A percentile compares a stretch with the other conserved stretches of the same genome.
These are phyloP conservation scores for Nemania sp. DNA, from an alignment of 2,329 filamentous ascomycete species.

Conservation along the genomic window DNA sequence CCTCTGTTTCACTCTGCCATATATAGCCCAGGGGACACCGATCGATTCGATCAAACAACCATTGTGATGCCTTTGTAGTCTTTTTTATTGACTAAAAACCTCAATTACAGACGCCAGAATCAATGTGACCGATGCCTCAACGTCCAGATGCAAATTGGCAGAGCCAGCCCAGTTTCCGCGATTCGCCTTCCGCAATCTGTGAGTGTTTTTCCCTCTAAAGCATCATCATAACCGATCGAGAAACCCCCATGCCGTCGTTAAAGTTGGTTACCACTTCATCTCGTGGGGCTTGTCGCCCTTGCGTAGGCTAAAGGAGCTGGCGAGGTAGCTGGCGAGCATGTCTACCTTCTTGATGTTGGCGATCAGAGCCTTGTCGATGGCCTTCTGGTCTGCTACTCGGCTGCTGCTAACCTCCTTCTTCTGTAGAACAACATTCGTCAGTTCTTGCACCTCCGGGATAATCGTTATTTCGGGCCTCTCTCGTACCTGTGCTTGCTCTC, in stretches of 20 bases:
- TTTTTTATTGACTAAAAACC: conserved; percentile 60
- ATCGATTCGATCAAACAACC: conserved; percentile 16
- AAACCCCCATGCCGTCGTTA: conserved; percentile 26
- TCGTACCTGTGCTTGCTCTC: conserved; percentile 94
- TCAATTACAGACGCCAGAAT: conserved; percentile 67
- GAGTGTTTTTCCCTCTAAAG: conserved; percentile 36
- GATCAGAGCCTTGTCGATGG: conserved; percentile 93
- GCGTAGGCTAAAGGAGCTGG: conserved; percentile 95
- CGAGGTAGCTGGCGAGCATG: conserved; percentile 90
- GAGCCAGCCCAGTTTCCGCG: conserved; percentile 57
- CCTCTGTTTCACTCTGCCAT: conserved; percentile 1
- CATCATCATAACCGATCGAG: conserved; percentile 33
- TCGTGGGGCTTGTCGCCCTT: conserved; percentile 99
- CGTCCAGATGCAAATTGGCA: conserved; percentile 68
- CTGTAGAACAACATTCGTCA: conserved; percentile 57
- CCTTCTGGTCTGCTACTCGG: conserved; percentile 97
- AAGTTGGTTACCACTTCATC: conserved; percentile 88
- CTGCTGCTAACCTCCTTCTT: conserved; percentile 95
- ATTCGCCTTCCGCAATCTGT: conserved; percentile 51
- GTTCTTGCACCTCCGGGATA: conserved; percentile 25
- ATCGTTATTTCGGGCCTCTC: neutral
- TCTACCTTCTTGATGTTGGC: conserved; percentile 98
- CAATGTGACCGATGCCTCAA: conserved; percentile 65
- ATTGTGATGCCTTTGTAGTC: conserved; percentile 50
- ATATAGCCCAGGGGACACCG: conserved; percentile 1